Conservation (phyloP, 1,284 basidiomycete genomes). For the Peniophora sp. region DNA sequence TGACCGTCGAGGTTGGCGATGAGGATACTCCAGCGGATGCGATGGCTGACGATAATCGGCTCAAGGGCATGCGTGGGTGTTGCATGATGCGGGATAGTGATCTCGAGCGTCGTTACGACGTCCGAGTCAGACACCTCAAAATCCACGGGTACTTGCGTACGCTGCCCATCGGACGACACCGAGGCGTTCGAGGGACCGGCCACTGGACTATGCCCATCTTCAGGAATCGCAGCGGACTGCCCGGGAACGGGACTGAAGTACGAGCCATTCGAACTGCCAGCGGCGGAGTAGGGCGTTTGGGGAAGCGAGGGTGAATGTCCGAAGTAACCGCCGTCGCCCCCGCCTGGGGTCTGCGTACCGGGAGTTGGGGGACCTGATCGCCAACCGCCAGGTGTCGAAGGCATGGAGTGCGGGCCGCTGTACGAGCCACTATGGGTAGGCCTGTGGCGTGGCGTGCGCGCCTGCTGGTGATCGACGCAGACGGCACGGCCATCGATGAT, state of each 20-base stretch:
- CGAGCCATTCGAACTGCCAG: slow-evolving; percentile 2
- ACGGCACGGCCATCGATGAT: slow-evolving; percentile 58
- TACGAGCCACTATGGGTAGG: slow-evolving; percentile 7
- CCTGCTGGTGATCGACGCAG: slow-evolving; percentile 30
- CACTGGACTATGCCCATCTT: slow-evolving; percentile 1
- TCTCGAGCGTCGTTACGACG: slow-evolving; percentile 36
- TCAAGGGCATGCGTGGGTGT: slow-evolving; percentile 61
- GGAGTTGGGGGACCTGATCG: slow-evolving; percentile 5
- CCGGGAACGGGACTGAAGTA: slow-evolving; percentile 6
- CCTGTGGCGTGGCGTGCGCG: slow-evolving; percentile 19
- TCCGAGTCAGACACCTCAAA: slow-evolving; percentile 30
- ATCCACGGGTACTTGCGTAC: slow-evolving; percentile 9
- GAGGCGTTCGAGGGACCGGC: slow-evolving; percentile 9
- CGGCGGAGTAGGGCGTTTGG: slow-evolving; percentile 5
- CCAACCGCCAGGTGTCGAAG: slow-evolving; percentile 10
- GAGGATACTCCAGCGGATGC: slow-evolving; percentile 67
- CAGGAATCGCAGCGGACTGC: neutral
- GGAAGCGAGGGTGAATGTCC: slow-evolving; percentile 4
- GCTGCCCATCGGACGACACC: slow-evolving; percentile 3
- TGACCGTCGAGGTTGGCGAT: slow-evolving; percentile 85
- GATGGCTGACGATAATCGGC: slow-evolving; percentile 70
- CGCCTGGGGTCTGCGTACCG: slow-evolving; percentile 7
- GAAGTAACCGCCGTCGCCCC: slow-evolving; percentile 9
- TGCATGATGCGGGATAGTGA: slow-evolving; percentile 41
- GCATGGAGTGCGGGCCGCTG: slow-evolving; percentile 11